phyloP scores from a whole-genome alignment of 2,329 filamentous ascomycete genomes.

The Alternaria sp. region DNA sequence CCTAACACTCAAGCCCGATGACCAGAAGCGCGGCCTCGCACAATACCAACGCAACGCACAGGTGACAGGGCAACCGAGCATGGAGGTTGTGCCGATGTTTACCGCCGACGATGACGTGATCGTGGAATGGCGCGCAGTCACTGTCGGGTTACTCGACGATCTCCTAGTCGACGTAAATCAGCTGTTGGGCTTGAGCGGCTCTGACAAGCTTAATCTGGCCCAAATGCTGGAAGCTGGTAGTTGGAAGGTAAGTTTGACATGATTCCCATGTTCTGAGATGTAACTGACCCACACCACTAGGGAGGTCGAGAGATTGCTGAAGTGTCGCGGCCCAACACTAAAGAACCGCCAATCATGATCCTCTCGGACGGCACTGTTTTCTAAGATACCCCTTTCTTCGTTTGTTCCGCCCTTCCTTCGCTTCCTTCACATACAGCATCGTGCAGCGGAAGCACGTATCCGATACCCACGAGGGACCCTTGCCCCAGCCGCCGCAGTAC shows the following conservation, averaged over 20 bases:
- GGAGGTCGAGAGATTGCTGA: conserved; percentile 95
- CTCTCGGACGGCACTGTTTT: conserved; percentile 97
- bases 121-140: conserved; percentile 79
- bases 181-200: conserved; percentile 70
- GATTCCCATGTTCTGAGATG: background rate
- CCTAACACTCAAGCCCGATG: conserved; percentile 74
- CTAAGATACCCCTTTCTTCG: conserved; percentile 59
- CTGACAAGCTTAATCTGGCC: conserved; percentile 75
- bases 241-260: conserved; percentile 80
- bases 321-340: conserved; percentile 93
- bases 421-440: conserved; percentile 25
- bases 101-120: conserved; percentile 77
- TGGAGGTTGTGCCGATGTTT: conserved; percentile 78
- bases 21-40: conserved; percentile 73
- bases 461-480: conserved; percentile 15
- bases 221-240: conserved; percentile 95
- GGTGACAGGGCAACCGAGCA: conserved; percentile 72
- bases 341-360: conserved; percentile 95
- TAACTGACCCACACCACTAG: conserved; percentile 51
- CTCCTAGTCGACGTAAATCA: conserved; percentile 73
- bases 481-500: conserved; percentile 10
- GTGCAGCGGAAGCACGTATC: conserved; percentile 24
- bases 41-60: conserved; percentile 74
- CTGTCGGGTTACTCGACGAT: conserved; percentile 76
- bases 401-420: conserved; percentile 32